These are phyloP conservation scores for Solanum hybrid DNA, from an alignment of 305 asterid species.

Conservation along the genomic window DNA sequence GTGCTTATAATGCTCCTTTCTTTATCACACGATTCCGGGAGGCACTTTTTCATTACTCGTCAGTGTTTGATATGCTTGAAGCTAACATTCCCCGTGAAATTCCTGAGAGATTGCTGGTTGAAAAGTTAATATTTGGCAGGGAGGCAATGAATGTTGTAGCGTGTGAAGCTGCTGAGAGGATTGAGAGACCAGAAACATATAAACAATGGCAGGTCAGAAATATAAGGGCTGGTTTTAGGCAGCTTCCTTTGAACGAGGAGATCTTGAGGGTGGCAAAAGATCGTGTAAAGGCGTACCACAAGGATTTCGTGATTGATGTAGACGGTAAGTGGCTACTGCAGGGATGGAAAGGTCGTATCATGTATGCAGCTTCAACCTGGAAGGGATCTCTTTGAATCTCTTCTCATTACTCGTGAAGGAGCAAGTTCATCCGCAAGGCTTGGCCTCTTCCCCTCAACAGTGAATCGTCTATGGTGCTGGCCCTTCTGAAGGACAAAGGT, in stretches of 20 bases:
- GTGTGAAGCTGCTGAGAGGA: conserved; percentile 79
- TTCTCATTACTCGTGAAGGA: background rate
- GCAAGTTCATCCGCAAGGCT: background rate
- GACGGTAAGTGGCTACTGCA: conserved; percentile 76
- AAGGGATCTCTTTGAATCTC: conserved; percentile 23
- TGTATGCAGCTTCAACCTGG: conserved; percentile 69
- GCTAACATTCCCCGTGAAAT: conserved; percentile 58
- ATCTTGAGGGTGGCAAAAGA: conserved; percentile 30
- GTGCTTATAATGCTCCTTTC: conserved; percentile 76
- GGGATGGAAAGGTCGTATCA: conserved; percentile 92
- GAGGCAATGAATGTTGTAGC: conserved; percentile 88
- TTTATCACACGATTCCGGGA: conserved; percentile 79
- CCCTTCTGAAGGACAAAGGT: background rate
- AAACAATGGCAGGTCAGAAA: conserved; percentile 84
- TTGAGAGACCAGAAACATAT: conserved; percentile 91
- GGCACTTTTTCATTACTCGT: conserved; percentile 68
- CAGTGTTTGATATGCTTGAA: conserved; percentile 72
- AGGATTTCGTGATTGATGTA: conserved; percentile 70
- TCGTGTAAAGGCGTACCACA: conserved; percentile 43
- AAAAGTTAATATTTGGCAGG: conserved; percentile 48
- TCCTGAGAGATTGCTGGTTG: conserved; percentile 64
- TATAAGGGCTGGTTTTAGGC: conserved; percentile 56
- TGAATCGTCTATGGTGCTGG: background rate
- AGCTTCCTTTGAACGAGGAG: conserved; percentile 64
- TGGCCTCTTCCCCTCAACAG: background rate